Evolutionary conservation across 2,329 filamentous ascomycete species (phyloP), one percentile per base, ranked within the genome.

Genomic region (Nothopassalora personata): DNA sequence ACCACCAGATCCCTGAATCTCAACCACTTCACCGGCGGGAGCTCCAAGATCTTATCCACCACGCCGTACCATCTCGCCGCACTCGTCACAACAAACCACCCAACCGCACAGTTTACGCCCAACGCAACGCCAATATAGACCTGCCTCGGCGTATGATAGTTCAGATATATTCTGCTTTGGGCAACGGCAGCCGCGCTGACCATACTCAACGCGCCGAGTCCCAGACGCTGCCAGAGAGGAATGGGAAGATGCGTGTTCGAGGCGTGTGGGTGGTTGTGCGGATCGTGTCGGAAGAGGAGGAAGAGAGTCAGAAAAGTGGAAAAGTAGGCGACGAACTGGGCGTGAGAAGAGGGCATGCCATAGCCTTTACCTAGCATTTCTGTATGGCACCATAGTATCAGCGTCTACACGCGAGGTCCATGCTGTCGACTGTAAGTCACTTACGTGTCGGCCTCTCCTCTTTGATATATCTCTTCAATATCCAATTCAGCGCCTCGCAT

Each of bases 261-360:
- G 71, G 80, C 57, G 56, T 77, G 71, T 4, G 76, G 74, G 15
- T 66, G 62, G 19, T 69, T 67, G 56, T 70, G 64, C 6, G 88
- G 87, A 5, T 80, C 79, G 74, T 96, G 91, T 61, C 93, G 84
- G 60, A 92, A 79, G 49, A 96, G 81, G 48, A 99, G 81, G 78
- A 97, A 97, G 19, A 99, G 80, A 27, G 85, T 81, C 60, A 97
- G 77, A 62, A 89, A 94, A 58, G 96, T 78, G 59, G 90, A 88
- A 82, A 96, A 97, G 79, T 91, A 99, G 57, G 88, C 83, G 61
- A 93, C 89, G 73, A 97, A 99, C 77, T 99, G 94, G 8, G 94
- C 89, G 76, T 99, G 94, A 39, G 92, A 97, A 7, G 84, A 87
- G 10, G 94, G 94, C 95, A 99, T 99, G 68, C 94, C 95, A 72